Percentiles rank a stretch among this genome's conserved stretches.
Evolutionary conservation across 2,329 filamentous ascomycete genomes (phyloP).

Genomic region (Domatiomyces globalis): DNA sequence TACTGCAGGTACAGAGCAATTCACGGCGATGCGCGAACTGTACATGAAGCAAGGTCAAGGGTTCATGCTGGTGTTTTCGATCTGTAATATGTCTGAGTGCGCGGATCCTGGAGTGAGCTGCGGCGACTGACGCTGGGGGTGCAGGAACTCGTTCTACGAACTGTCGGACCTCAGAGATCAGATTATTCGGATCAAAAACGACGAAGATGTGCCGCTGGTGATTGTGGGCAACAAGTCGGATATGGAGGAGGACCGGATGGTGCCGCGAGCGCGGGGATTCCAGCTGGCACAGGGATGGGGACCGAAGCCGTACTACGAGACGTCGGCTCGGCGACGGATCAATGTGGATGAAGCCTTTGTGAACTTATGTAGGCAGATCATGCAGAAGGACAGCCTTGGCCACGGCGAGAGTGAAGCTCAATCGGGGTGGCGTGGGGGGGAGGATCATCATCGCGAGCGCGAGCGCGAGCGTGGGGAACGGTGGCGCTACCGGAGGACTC

Average conservation of each 20-base stretch:
- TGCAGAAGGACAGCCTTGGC: slow-evolving; percentile 48
- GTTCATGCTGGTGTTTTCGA: slow-evolving; percentile 83
- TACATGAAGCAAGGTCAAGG: slow-evolving; percentile 93
- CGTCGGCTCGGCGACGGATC: slow-evolving; percentile 64
- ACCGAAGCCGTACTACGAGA: slow-evolving; percentile 78
- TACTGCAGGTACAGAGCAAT: slow-evolving; percentile 83
- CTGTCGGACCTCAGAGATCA: slow-evolving; percentile 70
- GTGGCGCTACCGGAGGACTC: slow-evolving; percentile 20
- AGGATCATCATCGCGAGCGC: too few species aligned
- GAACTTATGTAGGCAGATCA: slow-evolving; percentile 71
- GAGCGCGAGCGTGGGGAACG: slow-evolving; percentile 24
- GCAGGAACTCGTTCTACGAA: slow-evolving; percentile 59
- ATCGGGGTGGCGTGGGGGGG: background rate
- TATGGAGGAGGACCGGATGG: slow-evolving; percentile 68
- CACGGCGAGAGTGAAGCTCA: background rate
- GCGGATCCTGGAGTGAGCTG: too few species aligned
- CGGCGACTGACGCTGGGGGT: too few species aligned
- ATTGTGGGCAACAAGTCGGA: slow-evolving; percentile 89
- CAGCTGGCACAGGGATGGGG: slow-evolving; percentile 76
- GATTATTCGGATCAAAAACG: slow-evolving; percentile 81
- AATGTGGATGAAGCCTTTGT: slow-evolving; percentile 87
- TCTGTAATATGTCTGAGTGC: slow-evolving; percentile 48
- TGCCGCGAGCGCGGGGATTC: slow-evolving; percentile 67
- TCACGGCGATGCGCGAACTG: slow-evolving; percentile 53
- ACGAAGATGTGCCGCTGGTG: slow-evolving; percentile 71